Conservation (phyloP, 768 basidiomycete genomes). For the Rhizopogon rudus region DNA sequence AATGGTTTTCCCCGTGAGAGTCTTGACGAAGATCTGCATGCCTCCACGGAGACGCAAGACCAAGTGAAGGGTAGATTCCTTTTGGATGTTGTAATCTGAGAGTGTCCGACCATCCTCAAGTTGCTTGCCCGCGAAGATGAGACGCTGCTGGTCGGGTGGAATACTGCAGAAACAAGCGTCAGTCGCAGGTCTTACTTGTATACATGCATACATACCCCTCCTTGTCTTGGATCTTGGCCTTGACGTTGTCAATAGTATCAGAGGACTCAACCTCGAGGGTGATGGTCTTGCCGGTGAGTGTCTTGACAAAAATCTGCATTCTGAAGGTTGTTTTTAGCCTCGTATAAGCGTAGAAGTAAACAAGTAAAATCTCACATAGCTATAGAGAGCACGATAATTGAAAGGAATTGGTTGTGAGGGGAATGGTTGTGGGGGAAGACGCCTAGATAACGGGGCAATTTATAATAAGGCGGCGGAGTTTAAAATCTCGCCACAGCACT, state of each 20-base stretch:
- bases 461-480: background rate
- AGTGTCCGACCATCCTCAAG: constrained; percentile 94
- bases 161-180: background rate
- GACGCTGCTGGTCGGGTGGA: constrained; percentile 79
- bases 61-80: constrained; percentile 93
- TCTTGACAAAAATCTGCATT: constrained; percentile 86
- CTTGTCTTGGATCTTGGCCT: constrained; percentile 89
- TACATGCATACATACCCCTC: constrained; percentile 52
- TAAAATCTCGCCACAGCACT: background rate
- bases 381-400: background rate
- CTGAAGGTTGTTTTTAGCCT: constrained; percentile 10
- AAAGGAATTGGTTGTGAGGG: background rate
- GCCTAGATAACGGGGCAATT: background rate
- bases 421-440: background rate
- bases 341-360: background rate
- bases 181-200: background rate
- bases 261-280: constrained; percentile 75
- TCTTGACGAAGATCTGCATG: constrained; percentile 84
- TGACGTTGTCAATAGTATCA: constrained; percentile 73
- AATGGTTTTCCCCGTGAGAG: constrained; percentile 85
- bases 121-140: constrained; percentile 97
- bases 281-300: constrained; percentile 82
- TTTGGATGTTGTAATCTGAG: constrained; percentile 92
- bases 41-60: constrained; percentile 92
- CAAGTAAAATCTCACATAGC: background rate